These are phyloP conservation scores for Fraxinus baroniana DNA, from an alignment of 305 asterid genomes.

Conservation along the genomic window DNA sequence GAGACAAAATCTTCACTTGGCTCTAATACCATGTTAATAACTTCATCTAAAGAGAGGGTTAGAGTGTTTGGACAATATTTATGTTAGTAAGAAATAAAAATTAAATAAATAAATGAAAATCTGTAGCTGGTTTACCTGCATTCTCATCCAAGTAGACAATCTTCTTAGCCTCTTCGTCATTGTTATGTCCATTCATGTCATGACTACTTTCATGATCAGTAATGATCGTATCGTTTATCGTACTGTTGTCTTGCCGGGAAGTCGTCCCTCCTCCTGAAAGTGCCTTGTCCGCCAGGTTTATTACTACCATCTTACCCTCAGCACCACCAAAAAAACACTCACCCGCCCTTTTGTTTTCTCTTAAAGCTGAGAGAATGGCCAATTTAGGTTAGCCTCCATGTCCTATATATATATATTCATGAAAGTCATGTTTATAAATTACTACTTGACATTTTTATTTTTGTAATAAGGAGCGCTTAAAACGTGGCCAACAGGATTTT, in stretches of 20 bases:
- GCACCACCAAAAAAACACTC: background rate
- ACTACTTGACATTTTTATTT: background rate
- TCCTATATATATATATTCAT: background rate
- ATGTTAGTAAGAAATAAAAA: background rate
- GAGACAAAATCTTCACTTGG: too few species aligned
- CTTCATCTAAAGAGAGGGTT: background rate
- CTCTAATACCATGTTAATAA: background rate
- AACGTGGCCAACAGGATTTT: background rate
- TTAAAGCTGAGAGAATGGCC: background rate
- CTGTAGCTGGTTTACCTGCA: slow-evolving; percentile 28
- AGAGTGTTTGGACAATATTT: background rate
- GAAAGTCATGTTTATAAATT: too few species aligned
- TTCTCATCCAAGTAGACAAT: slow-evolving; percentile 34
- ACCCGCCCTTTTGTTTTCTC: background rate
- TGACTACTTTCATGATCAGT: background rate
- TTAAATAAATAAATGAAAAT: background rate
- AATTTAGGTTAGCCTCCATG: background rate
- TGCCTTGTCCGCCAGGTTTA: slow-evolving; percentile 23
- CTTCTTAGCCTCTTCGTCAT: background rate
- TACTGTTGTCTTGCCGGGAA: background rate
- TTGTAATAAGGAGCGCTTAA: background rate
- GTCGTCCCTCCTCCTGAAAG: slow-evolving; percentile 19
- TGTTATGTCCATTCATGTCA: background rate
- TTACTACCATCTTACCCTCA: slow-evolving; percentile 30
- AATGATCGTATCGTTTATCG: background rate